Conservation (phyloP, 2,329 filamentous ascomycete genomes). For the Aspergillus sp. region DNA sequence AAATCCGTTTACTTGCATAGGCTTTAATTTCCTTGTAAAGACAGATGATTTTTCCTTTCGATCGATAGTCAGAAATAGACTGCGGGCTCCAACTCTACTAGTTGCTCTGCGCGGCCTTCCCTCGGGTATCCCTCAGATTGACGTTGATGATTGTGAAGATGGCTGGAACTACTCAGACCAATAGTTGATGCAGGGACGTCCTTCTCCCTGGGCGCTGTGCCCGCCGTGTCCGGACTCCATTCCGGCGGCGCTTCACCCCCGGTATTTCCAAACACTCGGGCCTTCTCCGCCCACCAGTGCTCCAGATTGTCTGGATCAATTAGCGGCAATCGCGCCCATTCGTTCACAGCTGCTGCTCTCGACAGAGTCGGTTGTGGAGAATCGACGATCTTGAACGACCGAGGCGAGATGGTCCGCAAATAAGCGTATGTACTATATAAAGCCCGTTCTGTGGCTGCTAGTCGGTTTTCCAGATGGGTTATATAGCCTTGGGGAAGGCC, state of each 20-base stretch:
- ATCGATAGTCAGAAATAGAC: conserved; percentile 11
- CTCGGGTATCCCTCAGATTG: conserved; percentile 5
- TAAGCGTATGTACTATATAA: conserved; percentile 23
- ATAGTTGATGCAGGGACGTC: not conserved
- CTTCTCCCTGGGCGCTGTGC: not conserved
- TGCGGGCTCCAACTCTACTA: conserved; percentile 13
- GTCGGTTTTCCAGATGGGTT: conserved; percentile 43
- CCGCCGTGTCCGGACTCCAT: not conserved
- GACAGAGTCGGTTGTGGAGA: conserved; percentile 3
- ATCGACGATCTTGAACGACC: conserved; percentile 4
- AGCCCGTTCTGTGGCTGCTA: conserved; percentile 36
- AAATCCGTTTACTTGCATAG: not conserved
- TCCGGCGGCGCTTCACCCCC: conserved; percentile 6
- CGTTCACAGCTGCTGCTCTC: conserved; percentile 8
- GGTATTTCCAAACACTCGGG: conserved; percentile 6
- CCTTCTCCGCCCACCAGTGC: conserved; percentile 14
- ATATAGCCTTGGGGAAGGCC: conserved; percentile 42
- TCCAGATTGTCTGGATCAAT: conserved; percentile 11
- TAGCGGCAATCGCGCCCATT: conserved; percentile 14
- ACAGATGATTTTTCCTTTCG: not conserved
- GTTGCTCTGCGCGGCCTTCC: conserved; percentile 11
- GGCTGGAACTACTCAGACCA: not conserved
- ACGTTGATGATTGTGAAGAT: not conserved
- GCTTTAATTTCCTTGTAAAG: not conserved
- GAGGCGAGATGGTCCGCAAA: conserved; percentile 9